These are phyloP conservation scores for Vaccinium darrowii DNA, from an alignment of 148 eudicot species.

Conservation along the genomic window DNA sequence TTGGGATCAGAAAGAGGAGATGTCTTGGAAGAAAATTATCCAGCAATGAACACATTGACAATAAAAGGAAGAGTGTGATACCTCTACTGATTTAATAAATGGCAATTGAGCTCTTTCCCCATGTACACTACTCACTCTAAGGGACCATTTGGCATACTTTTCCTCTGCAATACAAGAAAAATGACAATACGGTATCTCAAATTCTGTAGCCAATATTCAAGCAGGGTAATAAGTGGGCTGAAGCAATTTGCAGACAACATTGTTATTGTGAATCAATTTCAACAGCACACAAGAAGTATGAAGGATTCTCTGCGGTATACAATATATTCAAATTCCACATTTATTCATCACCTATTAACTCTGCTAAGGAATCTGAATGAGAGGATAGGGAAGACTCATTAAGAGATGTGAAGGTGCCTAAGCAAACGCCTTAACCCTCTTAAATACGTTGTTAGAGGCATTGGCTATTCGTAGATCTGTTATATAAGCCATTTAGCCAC, in stretches of 20 bases:
- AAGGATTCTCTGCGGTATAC: not conserved
- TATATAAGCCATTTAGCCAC: too few species aligned
- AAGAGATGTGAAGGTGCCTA: too few species aligned
- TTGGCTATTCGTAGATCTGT: too few species aligned
- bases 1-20: not conserved
- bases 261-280: not conserved
- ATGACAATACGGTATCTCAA: not conserved
- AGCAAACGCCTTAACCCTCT: too few species aligned
- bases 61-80: slow-evolving; percentile 13
- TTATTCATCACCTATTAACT: not conserved
- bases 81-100: slow-evolving; percentile 47
- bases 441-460: too few species aligned
- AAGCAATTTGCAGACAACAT: not conserved
- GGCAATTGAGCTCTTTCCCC: slow-evolving; percentile 49
- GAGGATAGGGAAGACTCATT: not conserved
- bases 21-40: not conserved
- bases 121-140: slow-evolving; percentile 44
- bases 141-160: slow-evolving; percentile 43
- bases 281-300: not conserved
- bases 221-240: not conserved
- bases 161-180: slow-evolving; percentile 30
- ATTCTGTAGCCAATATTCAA: not conserved
- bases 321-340: not conserved
- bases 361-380: not conserved
- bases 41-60: not conserved